These are phyloP conservation scores for Talaromyces funiculosus DNA, from an alignment of 2,329 filamentous ascomycete species.

Conservation along the genomic window DNA sequence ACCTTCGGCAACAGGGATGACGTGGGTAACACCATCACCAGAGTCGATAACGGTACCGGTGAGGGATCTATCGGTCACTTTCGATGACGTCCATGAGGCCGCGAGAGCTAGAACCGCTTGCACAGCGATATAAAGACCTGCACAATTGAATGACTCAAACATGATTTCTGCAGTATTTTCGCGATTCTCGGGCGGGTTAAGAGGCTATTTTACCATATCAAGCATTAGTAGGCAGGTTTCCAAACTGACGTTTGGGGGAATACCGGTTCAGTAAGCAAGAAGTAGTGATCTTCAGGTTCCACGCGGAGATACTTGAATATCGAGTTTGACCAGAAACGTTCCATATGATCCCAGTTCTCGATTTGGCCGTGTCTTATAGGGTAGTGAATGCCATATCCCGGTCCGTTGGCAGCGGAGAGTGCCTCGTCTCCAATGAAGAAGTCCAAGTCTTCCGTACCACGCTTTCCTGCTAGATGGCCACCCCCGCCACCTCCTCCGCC, in stretches of 20 bases:
- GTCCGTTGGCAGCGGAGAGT: constrained; percentile 72
- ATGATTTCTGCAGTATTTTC: constrained; percentile 99
- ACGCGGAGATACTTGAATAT: constrained; percentile 99
- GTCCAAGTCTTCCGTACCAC: constrained; percentile 94
- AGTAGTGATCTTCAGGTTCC: constrained; percentile 97
- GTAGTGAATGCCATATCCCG: constrained; percentile 94
- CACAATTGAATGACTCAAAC: constrained; percentile 99
- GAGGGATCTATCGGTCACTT: constrained; percentile 90
- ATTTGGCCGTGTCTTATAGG: constrained; percentile 97
- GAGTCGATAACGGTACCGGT: constrained; percentile 98
- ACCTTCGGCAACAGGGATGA: constrained; percentile 96
- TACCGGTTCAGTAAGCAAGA: constrained; percentile 93
- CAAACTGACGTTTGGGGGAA: neutral
- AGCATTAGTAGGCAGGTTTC: neutral
- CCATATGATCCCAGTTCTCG: constrained; percentile 99
- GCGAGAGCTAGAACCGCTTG: constrained; percentile 94
- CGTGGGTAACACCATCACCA: constrained; percentile 96
- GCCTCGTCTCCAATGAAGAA: constrained; percentile 99
- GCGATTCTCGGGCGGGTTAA: constrained; percentile 97
- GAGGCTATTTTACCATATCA: constrained; percentile 54
- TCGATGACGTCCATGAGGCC: constrained; percentile 97
- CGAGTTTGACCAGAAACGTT: constrained; percentile 99
- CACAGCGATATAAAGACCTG: constrained; percentile 96
- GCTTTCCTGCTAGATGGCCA: constrained; percentile 77
- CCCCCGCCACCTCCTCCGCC: constrained; percentile 84